Base-by-base conservation (phyloP, 75 land plant genomes). In the Adiantum capillusveneris region DNA sequence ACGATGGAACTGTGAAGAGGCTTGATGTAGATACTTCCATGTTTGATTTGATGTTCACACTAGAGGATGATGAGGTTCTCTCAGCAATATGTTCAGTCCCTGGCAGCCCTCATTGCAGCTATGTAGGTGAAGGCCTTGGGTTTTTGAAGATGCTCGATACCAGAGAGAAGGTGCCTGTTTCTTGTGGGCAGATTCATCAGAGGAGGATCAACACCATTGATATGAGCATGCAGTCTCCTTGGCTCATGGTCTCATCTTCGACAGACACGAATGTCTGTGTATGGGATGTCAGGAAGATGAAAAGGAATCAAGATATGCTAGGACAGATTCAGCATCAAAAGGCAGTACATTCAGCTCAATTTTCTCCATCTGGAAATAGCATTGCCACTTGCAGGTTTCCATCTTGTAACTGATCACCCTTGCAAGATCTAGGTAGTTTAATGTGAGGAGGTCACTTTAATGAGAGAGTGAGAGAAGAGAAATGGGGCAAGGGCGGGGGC, bases 311-410 rank as follows among this genome's bases (percentile, higher is more conserved):
- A 42, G 65, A 74, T 9, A n/a, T 58, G 53, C n/a, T 68, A 17
- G 11, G 78, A 51, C 79, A 67, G 63, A 58, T 50, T 0, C 51
- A 77, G 39, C 93, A 88, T 65, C 16, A 63, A 25, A 68, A 58
- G 62, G 78, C 85, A 25, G 81, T 82, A n/a, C 85, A 75, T 44
- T 81, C 89, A 50, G 85, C 94, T 18, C 85, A 82, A 65, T 88
- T 88, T 62, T 88, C 94, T 56, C 94, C 90, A 1, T 73, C 76
- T 65, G 94, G 94, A 62, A 70, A 34, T 18, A 66, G 12, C 18
- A 77, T 88, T 53, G 94, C 81, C 25, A 81, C 93, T 11, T 81
- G 85, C 63, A 84, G 93, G 93, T 88, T 55, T 6, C 31, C 2
- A 16, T 30, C 25, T 2, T 30, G 31, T 2, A 11, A 1, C 22